phyloP scores from a whole-genome alignment of 148 eudicot genomes.

The Rhododendron vialii region DNA sequence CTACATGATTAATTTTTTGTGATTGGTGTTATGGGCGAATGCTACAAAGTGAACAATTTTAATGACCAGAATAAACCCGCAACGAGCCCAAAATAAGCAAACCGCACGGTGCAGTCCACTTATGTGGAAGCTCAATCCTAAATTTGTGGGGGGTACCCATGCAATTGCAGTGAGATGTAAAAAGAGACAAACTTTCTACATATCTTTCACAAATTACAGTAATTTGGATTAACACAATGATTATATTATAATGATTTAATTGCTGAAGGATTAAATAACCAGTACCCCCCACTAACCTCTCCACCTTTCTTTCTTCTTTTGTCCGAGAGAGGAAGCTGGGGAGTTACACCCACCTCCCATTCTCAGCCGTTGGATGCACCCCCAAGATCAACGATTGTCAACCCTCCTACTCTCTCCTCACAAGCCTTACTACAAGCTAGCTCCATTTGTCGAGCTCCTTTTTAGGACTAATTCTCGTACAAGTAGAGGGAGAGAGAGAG shows the following conservation, averaged over 20 bases:
- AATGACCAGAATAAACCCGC: neutral
- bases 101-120: too few species aligned
- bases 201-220: neutral
- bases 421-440: conserved; percentile 23
- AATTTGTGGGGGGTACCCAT: neutral
- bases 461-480: neutral
- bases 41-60: too few species aligned
- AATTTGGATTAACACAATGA: neutral
- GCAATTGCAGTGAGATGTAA: neutral
- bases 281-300: neutral
- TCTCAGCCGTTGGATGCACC: conserved; percentile 27
- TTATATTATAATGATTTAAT: neutral
- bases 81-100: too few species aligned
- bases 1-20: neutral
- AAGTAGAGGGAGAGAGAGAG: neutral
- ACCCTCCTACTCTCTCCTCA: conserved; percentile 1
- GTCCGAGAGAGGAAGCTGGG: conserved; percentile 26
- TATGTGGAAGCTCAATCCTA: too few species aligned
- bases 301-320: conserved; percentile 6
- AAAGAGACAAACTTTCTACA: neutral
- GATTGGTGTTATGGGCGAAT: neutral
- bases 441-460: conserved; percentile 10
- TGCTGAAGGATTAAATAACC: neutral
- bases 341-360: conserved; percentile 19
- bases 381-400: conserved; percentile 18